Evolutionary conservation across 2,329 filamentous ascomycete genomes (phyloP), one percentile per base, ranked within the genome.

Genomic region (Aspergillus fumigatus): DNA sequence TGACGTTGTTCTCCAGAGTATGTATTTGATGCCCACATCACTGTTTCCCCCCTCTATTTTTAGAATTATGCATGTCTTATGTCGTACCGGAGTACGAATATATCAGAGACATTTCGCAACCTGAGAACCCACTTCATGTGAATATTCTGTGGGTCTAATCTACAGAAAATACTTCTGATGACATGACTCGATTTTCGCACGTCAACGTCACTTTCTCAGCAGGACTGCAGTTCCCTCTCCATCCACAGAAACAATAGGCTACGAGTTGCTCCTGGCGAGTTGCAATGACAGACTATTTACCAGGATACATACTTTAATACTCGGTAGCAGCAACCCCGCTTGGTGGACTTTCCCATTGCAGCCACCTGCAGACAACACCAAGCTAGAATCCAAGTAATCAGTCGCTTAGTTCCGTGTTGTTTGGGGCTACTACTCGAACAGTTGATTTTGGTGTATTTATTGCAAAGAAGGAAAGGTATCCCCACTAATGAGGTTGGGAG

Each of bases 281-380:
- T 17, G 32, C 14, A 2, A 17, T 17, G 32, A 17, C 32, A 23
- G 38, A 27, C 51, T 40, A 3, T 3, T 23, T 23, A 19, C 47
- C 21, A 25, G n/a, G 32, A 35, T 9, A 19, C 11, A 50, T 27
- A 45, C 27, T 6, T 19, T 43, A 29, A 29, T 50, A 43, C 38
- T 23, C 35, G 32, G 38, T 50, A 27, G 11, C 32, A 54, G 9
- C 50, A 50, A 58, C 59, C 61, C 61, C 59, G 55, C 61, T 52
- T 52, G 50, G 55, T 59, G 55, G 56, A 14, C 51, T 62, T 62
- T 62, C 62, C 61, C 32, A 45, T 63, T 65, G 57, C 50, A 59
- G 62, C 62, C 61, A 59, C 58, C 56, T 65, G 61, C 62, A 65
- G 58, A 55, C 52, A 25, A 21, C 47, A 47, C 53, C 50, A 60